Evolutionary conservation across 2,329 filamentous ascomycete species (phyloP), one percentile per base, ranked within the genome.

Genomic region (Hortaea werneckii): DNA sequence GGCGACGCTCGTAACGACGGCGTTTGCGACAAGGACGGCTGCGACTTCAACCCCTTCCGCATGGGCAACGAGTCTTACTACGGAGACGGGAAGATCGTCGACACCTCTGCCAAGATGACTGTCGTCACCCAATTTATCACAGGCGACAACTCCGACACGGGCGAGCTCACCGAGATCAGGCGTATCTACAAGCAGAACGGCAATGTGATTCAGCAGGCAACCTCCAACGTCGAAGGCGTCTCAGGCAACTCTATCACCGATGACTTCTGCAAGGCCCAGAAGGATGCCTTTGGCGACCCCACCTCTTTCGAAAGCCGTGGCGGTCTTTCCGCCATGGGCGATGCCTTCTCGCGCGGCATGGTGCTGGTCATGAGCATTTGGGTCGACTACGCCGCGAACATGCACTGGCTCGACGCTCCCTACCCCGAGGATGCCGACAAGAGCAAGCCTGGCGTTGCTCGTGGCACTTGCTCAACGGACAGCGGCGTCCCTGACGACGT

Each of bases 381-480:
- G 78, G 78, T 83, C 59, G 82, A 85, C 67, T 76, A 84, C 65
- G 65, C 75, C 49, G 67, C 76, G 58, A 74, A 82, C 67, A 86
- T 87, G 82, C 75, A 83, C 58, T 87, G 83, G 83, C 76, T 87
- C 56, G 83, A 87, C 70, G 49, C 55, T 8, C 50, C 51, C 8
- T 63, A 59, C 49, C 60, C 60, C 4, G 27, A 35, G 10, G 40
- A 32, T 30, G 45, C 41, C 7, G 26, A 28, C 7, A 11, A 29
- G 5, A 41, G 27, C 48, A 52, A 49, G 43, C 47, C 51, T 68
- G 62, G 67, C 43, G 68, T 69, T 5, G 65, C 62, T 32, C 61
- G 71, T 3, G 78, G 78, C 0, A 77, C 76, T 27, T 81, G 78
- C 60, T 69, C 69, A 54, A 66, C 65, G 3, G 75, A 70, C 0